Evolutionary conservation across 306 rosid genomes (phyloP), one percentile per base, ranked within the genome.

Genomic region (Senna siamea): DNA sequence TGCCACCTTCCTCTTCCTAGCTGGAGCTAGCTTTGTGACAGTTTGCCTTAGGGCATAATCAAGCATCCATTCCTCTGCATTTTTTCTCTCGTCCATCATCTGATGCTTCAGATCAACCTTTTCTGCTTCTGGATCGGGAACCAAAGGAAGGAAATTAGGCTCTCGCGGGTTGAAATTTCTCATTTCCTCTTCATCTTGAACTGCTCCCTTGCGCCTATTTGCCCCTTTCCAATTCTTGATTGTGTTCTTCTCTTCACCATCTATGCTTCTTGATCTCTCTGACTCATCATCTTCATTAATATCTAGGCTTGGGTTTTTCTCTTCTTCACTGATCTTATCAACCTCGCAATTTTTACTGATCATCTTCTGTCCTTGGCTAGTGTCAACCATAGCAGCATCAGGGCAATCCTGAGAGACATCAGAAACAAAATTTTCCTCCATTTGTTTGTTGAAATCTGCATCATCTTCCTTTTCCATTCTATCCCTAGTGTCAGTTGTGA

Each of bases 1-100:
- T 18, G 99, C 95, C 54, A 92, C 99, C 78, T 90, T 92, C 90
- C 81, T 94, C 90, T 94, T 94, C 87, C 90, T 87, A 23, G 97
- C 97, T 0, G 97, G 99, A 48, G 86, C 98, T 5, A 94, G 99
- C 71, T 90, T 88, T 13, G 87, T 85, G 47, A 94, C 96, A 0
- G 81, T 83, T 67, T 78, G 85, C 26, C 88, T 89, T 7, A 94
- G 91, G 48, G 92, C 97, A 53, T 75, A 79, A 80, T 94, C 99
- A 57, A 92, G 68, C 99, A 94, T 94, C 99, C 99, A 94, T 38
- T 94, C 93, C 73, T 92, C 96, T 22, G 96, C 68, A 76, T 87
- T 90, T 65, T 88, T 94, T 68, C 91, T 84, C 64, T 88, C 92
- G 70, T 94, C 99, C 79, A 85, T 70, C 84, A 77, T 79, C 78